Conservation (phyloP, 2,329 filamentous ascomycete genomes). For the Daldinia sp. region DNA sequence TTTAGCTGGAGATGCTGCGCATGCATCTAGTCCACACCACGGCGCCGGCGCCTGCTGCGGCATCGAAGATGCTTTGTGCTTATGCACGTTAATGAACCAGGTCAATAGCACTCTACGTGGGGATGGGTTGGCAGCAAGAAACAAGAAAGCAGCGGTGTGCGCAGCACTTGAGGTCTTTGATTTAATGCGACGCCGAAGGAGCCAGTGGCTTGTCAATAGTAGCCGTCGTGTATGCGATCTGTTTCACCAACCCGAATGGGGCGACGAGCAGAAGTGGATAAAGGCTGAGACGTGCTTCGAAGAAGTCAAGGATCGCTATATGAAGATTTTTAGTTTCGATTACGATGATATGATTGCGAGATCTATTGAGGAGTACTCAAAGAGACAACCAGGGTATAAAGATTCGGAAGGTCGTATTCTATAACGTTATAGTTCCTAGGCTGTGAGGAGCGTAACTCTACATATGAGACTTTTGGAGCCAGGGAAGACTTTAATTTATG, state of each 20-base stretch:
- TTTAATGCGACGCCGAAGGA: constrained; percentile 27
- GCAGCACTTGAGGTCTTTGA: constrained; percentile 34
- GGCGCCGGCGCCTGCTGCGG: constrained; percentile 39
- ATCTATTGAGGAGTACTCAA: constrained; percentile 27
- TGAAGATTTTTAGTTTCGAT: constrained; percentile 40
- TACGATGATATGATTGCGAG: constrained; percentile 33
- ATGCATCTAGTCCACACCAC: constrained; percentile 39
- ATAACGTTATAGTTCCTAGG: background rate
- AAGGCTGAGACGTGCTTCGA: constrained; percentile 39
- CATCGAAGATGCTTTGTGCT: constrained; percentile 51
- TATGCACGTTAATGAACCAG: constrained; percentile 57
- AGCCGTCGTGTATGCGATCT: constrained; percentile 37
- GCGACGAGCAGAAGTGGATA: constrained; percentile 26
- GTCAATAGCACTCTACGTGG: constrained; percentile 18
- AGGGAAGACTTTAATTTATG: no score
- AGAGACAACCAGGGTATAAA: background rate
- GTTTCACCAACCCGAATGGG: constrained; percentile 37
- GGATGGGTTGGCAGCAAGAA: background rate
- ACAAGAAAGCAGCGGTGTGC: constrained; percentile 23
- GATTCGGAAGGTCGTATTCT: background rate
- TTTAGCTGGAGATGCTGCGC: constrained; percentile 40
- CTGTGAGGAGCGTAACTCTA: no score
- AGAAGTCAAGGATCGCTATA: constrained; percentile 35
- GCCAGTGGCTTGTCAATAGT: constrained; percentile 41
- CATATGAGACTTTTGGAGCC: no score